Evolutionary conservation across 2,329 filamentous ascomycete species (phyloP), one percentile per base, ranked within the genome.

Genomic region (Rutstroemia sp.): DNA sequence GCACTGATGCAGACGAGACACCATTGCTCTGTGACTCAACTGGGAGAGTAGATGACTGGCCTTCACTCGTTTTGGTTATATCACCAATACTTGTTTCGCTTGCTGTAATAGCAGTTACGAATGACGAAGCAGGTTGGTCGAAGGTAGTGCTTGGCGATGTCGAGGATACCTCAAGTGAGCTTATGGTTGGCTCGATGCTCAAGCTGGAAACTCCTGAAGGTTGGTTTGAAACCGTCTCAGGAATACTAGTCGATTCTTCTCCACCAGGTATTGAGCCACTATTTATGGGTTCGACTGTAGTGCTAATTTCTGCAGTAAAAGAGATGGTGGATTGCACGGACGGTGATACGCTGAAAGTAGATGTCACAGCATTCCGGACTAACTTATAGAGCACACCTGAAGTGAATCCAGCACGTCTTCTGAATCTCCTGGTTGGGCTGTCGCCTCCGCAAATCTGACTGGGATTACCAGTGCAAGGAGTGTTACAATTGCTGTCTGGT

Each of bases 381-480:
- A 44, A 21, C 41, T 44, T 44, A 44, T 44, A 44, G 2, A 44
- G 4, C 14, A 44, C n/a, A 44, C 41, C 41, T 4, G 14, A n/a
- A 19, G 2, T 19, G 18, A 44, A 14, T 16, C 30, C 21, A 5
- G 30, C n/a, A 6, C 52, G 45, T 27, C 44, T 23, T 9, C 27
- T 34, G 12, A 54, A 49, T 18, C 52, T 54, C 3, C 7, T 27
- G 4, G 12, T 12, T 8, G 45, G 21, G n/a, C 21, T 10, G 23
- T 5, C 8, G 5, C 52, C 52, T 18, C 52, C 52, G 23, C 52
- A 54, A 41, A 46, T 41, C 23, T 54, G 52, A 9, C 30, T 49
- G 30, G 21, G 3, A n/a, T 54, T 18, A 7, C 23, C 52, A 41
- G 52, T n/a, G 12, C 52, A 54, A 49, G n/a, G 52, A 2, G 25